Evolutionary conservation across 2,329 filamentous ascomycete genomes (phyloP).

Genomic region (Myriosclerotinia duriaeana): DNA sequence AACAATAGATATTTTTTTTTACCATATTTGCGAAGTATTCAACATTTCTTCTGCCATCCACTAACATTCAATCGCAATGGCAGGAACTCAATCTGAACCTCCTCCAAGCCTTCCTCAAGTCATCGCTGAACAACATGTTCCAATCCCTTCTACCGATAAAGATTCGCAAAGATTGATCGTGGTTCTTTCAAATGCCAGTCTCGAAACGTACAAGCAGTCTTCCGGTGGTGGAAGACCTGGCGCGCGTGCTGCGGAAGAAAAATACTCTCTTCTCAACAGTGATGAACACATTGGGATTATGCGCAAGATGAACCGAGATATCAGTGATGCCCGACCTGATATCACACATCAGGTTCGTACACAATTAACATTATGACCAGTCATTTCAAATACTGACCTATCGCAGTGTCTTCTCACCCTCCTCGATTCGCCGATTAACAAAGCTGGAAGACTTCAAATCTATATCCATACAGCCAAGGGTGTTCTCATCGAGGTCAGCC

Average conservation of each 20-base stretch:
- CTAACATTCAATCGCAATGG: conserved; percentile 37
- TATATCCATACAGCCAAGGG: conserved; percentile 98
- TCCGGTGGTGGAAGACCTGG: conserved; percentile 66
- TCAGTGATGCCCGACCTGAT: conserved; percentile 94
- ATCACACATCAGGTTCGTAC: conserved; percentile 91
- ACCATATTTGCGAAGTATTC: not conserved
- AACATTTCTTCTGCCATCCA: conserved; percentile 23
- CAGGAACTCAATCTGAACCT: conserved; percentile 92
- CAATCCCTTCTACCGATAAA: conserved; percentile 84
- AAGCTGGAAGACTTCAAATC: conserved; percentile 94
- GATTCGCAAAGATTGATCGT: conserved; percentile 90
- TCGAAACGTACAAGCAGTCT: conserved; percentile 95
- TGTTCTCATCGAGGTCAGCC: conserved; percentile 95
- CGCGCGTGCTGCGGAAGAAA: conserved; percentile 68
- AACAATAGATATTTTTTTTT: not conserved
- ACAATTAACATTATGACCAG: conserved; percentile 31
- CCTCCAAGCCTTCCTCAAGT: conserved; percentile 87
- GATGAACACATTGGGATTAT: conserved; percentile 99
- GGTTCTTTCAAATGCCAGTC: conserved; percentile 91
- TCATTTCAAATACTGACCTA: conserved; percentile 29
- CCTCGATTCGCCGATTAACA: conserved; percentile 97
- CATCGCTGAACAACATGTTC: conserved; percentile 85
- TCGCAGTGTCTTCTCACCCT: conserved; percentile 89
- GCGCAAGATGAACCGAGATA: conserved; percentile 99
- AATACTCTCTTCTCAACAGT: conserved; percentile 96